phyloP scores from a whole-genome alignment of 1,284 basidiomycete species.

The Caloboletus firmus region DNA sequence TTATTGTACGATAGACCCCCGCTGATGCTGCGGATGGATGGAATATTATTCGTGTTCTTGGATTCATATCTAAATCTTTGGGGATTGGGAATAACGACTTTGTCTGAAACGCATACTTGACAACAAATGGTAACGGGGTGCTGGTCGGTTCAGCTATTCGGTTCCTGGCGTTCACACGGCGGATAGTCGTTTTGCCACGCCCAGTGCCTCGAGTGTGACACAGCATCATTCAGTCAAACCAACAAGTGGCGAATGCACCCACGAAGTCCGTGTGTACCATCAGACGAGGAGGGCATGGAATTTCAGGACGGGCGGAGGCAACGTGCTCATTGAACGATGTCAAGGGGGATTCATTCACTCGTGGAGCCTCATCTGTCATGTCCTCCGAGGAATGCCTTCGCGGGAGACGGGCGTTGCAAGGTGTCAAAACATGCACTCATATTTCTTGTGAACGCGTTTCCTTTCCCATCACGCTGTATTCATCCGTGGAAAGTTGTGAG shows the following conservation, averaged over 20 bases:
- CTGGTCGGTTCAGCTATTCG: neutral
- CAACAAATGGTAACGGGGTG: conserved; percentile 19
- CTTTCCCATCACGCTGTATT: neutral
- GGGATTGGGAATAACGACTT: conserved; percentile 4
- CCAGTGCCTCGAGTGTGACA: neutral
- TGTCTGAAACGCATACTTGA: conserved; percentile 13
- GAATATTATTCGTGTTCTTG: conserved; percentile 36
- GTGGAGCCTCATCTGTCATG: neutral
- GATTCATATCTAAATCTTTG: conserved; percentile 4
- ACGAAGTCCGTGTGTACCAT: conserved; percentile 13
- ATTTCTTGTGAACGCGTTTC: neutral
- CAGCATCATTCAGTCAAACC: neutral
- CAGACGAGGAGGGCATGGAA: conserved; percentile 10
- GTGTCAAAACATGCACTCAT: neutral
- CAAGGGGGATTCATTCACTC: neutral
- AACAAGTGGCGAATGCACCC: neutral
- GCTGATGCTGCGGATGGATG: conserved; percentile 29
- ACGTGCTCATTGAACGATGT: conserved; percentile 6
- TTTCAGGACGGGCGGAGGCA: conserved; percentile 1
- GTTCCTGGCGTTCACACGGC: neutral
- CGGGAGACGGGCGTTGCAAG: conserved; percentile 10
- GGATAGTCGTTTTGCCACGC: neutral
- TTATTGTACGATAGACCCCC: conserved; percentile 36
- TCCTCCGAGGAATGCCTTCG: conserved; percentile 10
- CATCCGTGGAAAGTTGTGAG: neutral